Conservation (phyloP, 2,329 filamentous ascomycete genomes). For the Chaetomium strumarium region DNA sequence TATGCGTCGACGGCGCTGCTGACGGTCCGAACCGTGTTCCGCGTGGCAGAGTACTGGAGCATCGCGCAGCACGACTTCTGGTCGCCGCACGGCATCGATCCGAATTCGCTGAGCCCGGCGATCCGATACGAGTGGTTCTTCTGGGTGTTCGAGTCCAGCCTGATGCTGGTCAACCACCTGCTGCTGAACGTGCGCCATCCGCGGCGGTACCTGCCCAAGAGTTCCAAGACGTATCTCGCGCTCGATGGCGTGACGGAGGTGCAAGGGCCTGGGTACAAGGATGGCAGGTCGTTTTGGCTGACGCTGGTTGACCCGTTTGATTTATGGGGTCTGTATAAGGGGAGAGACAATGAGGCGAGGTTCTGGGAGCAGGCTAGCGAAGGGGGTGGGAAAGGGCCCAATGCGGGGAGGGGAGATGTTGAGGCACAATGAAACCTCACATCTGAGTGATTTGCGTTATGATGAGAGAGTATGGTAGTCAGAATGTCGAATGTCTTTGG, state of each 20-base stretch:
- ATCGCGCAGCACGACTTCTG: conserved; percentile 37
- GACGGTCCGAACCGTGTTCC: conserved; percentile 51
- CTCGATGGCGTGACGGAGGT: conserved; percentile 46
- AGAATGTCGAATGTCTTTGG: no score
- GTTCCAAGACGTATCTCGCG: conserved; percentile 44
- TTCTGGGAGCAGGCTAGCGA: conserved; percentile 25
- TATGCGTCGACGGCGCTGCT: conserved; percentile 45
- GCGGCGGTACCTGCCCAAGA: conserved; percentile 43
- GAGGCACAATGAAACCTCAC: conserved; percentile 1
- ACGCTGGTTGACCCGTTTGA: conserved; percentile 35
- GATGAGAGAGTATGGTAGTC: no score
- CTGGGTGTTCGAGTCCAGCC: conserved; percentile 48
- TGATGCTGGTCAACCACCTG: conserved; percentile 46
- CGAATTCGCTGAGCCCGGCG: conserved; percentile 39
- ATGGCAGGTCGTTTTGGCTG: conserved; percentile 38
- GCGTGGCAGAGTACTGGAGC: conserved; percentile 53
- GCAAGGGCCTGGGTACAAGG: conserved; percentile 43
- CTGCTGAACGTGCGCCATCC: conserved; percentile 47
- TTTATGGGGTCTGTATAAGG: conserved; percentile 20
- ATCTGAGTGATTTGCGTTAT: no score
- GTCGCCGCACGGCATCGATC: conserved; percentile 39
- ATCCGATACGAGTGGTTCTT: conserved; percentile 56
- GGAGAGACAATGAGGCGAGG: conserved; percentile 20
- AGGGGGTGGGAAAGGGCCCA: not conserved
- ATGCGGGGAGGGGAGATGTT: not conserved